Base-by-base conservation (phyloP, 106 monocot species). In the Triglochin maritima region DNA sequence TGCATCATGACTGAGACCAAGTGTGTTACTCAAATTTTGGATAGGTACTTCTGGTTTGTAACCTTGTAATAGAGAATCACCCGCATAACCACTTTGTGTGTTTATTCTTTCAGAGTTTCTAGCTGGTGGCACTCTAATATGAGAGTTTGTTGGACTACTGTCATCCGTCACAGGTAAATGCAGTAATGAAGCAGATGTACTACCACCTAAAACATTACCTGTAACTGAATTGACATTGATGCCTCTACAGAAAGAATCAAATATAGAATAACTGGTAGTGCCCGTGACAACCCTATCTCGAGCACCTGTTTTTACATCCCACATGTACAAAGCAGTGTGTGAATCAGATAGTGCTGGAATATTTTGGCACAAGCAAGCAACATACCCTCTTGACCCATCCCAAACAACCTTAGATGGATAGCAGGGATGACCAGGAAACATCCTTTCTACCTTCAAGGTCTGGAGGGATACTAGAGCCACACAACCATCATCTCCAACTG, bases 221-320 rank as follows among this genome's bases (percentile, higher is more conserved):
- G 76, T 77, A 57, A 75, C 60, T 49, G 79, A 41, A 64, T 85
- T 87, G 44, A 57, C 57, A 52, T 55, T 79, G 56, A 88, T 81
- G n/a, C 85, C 72, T 50, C 69, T 75, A 77, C 96, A 98, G 59
- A 98, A 88, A 71, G 88, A 79, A 65, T 98, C 88, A 69, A 92
- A 84, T 84, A 92, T 86, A 46, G 79, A 88, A 76, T 75, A 75
- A 57, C 92, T 84, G 81, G 88, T 79, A 29, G 84, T 62, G 5
- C 92, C 91, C 59, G 70, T 79, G 56, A 92, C 82, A 65, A 92
- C 70, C 47, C 96, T 77, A 50, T 98, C 96, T 17, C 79, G 61
- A 48, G 84, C 86, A 80, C 96, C 96, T 2, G 92, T 79, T 67
- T 98, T 98, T 51, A 98, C 72, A 78, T 98, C 96, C 96, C 96